Percentiles rank a stretch among this genome's conserved stretches.
These are phyloP conservation scores for Suillus subalutaceus DNA, from an alignment of 768 basidiomycete genomes.

Conservation along the genomic window DNA sequence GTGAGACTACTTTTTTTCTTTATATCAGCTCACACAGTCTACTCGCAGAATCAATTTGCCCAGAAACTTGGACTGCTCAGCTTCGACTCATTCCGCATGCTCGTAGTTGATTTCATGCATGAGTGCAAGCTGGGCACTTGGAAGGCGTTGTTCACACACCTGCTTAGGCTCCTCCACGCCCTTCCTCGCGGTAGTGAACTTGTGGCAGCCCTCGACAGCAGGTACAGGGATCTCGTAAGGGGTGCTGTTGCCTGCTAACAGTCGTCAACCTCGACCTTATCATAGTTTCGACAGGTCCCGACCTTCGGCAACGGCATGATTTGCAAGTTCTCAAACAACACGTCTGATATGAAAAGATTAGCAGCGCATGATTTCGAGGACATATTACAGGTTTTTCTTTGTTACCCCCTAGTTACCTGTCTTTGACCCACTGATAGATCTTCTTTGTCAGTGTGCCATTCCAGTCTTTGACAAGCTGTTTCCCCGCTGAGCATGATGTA, in stretches of 20 bases:
- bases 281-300: conserved; percentile 30
- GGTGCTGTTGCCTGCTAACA: neutral
- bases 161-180: no score
- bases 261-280: neutral
- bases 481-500: conserved; percentile 24
- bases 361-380: conserved; percentile 42
- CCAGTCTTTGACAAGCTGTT: conserved; percentile 43
- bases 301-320: conserved; percentile 36
- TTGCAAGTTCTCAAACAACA: conserved; percentile 31
- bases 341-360: conserved; percentile 35
- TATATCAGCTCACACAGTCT: neutral
- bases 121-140: conserved; percentile 38
- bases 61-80: conserved; percentile 17
- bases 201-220: neutral
- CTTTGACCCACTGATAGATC: neutral
- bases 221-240: neutral
- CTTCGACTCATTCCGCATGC: conserved; percentile 29
- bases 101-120: conserved; percentile 41
- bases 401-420: no score
- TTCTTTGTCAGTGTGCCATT: conserved; percentile 30
- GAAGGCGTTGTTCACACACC: no score
- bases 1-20: neutral
- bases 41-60: conserved; percentile 39
- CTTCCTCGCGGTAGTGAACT: neutral
- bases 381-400: conserved; percentile 32